A percentile compares a stretch with the other conserved stretches of the same genome.
phyloP scores from a whole-genome alignment of 2,329 filamentous ascomycete species.

The Hortaea werneckii region DNA sequence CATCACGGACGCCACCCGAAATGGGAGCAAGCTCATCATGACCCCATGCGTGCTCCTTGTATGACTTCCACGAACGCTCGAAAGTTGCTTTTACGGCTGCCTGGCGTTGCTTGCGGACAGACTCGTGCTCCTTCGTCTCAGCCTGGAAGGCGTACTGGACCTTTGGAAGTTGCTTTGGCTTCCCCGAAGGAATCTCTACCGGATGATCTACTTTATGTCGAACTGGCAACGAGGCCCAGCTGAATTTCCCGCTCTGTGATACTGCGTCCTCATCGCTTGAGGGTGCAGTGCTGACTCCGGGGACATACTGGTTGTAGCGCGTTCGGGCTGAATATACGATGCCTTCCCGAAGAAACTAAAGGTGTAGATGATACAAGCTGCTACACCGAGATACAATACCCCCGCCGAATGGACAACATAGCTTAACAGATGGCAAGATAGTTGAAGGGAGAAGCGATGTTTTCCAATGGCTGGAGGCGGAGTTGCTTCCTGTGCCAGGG shows the following conservation, averaged over 20 bases:
- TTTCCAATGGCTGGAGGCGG: too few relatives aligned
- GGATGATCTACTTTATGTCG: conserved; percentile 30
- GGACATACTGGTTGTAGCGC: neutral
- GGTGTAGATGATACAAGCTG: conserved; percentile 26
- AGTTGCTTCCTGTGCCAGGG: too few relatives aligned
- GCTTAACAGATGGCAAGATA: neutral
- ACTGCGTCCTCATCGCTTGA: neutral
- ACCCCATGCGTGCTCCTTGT: conserved; percentile 37
- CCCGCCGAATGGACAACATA: conserved; percentile 32
- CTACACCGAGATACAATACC: conserved; percentile 25
- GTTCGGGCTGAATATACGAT: conserved; percentile 2
- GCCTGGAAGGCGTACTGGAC: conserved; percentile 33
- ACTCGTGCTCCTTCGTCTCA: conserved; percentile 24
- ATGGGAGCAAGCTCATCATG: conserved; percentile 39
- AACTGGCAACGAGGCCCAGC: conserved; percentile 33
- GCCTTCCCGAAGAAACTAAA: conserved; percentile 26
- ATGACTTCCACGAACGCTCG: conserved; percentile 34
- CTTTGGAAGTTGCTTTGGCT: conserved; percentile 29
- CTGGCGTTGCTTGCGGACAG: conserved; percentile 25
- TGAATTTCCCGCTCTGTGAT: conserved; percentile 12
- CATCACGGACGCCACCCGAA: conserved; percentile 29
- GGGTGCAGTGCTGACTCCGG: neutral
- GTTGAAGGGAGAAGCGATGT: too few relatives aligned
- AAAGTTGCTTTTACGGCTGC: conserved; percentile 34
- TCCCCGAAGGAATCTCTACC: conserved; percentile 28